A percentile compares a stretch with the other conserved stretches of the same genome.
phyloP scores from a whole-genome alignment of 2,329 filamentous ascomycete species.

The Colletotrichum tanaceti region DNA sequence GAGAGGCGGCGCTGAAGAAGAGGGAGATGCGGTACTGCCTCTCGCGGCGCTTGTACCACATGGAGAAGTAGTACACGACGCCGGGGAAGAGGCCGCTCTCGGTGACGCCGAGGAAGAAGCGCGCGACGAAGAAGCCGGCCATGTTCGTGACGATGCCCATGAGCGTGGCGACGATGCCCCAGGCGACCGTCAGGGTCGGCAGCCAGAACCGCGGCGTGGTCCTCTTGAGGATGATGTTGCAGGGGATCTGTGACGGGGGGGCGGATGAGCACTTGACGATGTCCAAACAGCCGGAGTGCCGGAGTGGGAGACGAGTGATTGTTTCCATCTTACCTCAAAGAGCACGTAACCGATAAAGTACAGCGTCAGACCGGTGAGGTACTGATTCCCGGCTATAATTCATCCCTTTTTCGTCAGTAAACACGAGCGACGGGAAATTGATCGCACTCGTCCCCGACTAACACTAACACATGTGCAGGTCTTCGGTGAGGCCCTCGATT shows the following conservation, averaged over 20 bases:
- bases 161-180: conserved; percentile 66
- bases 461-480: conserved; percentile 66
- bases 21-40: conserved; percentile 66
- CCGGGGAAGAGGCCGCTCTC: conserved; percentile 66
- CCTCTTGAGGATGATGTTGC: conserved; percentile 71
- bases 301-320: not conserved
- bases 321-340: conserved; percentile 58
- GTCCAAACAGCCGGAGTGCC: too few relatives aligned
- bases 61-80: conserved; percentile 62
- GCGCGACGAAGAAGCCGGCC: conserved; percentile 62
- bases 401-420: not conserved
- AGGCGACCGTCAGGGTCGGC: conserved; percentile 66
- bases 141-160: conserved; percentile 62
- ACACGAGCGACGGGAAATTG: too few relatives aligned
- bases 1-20: conserved; percentile 66
- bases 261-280: conserved; percentile 39
- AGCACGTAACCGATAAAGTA: conserved; percentile 73
- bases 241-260: conserved; percentile 62
- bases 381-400: conserved; percentile 71
- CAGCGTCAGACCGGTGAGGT: conserved; percentile 72
- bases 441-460: conserved; percentile 39
- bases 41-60: conserved; percentile 68
- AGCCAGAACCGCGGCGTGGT: conserved; percentile 69
- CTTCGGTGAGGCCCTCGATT: conserved; percentile 65
- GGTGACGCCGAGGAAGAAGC: conserved; percentile 67